These are phyloP conservation scores for Brassica hybrid DNA, from an alignment of 441 rosid genomes.

Conservation along the genomic window DNA sequence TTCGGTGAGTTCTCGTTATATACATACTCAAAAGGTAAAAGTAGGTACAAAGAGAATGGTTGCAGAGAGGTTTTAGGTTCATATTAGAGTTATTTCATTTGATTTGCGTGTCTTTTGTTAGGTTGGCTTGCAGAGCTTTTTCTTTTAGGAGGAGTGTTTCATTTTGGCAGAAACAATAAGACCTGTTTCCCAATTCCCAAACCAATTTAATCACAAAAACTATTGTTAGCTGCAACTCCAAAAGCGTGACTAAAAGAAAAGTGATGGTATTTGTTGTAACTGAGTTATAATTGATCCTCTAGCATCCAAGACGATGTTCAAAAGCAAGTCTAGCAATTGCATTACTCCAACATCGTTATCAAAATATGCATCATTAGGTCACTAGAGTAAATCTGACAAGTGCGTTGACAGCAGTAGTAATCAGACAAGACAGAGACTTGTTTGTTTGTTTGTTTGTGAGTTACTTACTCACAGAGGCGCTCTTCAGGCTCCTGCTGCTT, in stretches of 20 bases:
- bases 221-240: conserved; percentile 35
- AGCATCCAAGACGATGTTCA: no score
- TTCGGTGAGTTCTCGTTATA: conserved; percentile 23
- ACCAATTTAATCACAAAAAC: conserved; percentile 5
- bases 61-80: conserved; percentile 38
- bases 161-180: conserved; percentile 19
- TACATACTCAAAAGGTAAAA: conserved; percentile 30
- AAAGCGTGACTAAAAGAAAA: conserved; percentile 17
- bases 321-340: no score
- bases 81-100: conserved; percentile 15
- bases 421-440: neutral
- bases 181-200: conserved; percentile 7
- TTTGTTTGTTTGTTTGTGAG: neutral
- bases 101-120: conserved; percentile 38
- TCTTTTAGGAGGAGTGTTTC: conserved; percentile 31
- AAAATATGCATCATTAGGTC: neutral
- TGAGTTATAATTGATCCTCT: no score
- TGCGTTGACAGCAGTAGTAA: neutral
- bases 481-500: conserved; percentile 38
- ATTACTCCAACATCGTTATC: no score
- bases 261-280: neutral
- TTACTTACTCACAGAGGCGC: conserved; percentile 46
- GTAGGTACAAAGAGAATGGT: conserved; percentile 34
- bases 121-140: conserved; percentile 37
- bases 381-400: conserved; percentile 1